Percentiles rank a stretch among this genome's conserved stretches.
Evolutionary conservation across 441 rosid species (phyloP).

Genomic region (Flueggea neowawraea): DNA sequence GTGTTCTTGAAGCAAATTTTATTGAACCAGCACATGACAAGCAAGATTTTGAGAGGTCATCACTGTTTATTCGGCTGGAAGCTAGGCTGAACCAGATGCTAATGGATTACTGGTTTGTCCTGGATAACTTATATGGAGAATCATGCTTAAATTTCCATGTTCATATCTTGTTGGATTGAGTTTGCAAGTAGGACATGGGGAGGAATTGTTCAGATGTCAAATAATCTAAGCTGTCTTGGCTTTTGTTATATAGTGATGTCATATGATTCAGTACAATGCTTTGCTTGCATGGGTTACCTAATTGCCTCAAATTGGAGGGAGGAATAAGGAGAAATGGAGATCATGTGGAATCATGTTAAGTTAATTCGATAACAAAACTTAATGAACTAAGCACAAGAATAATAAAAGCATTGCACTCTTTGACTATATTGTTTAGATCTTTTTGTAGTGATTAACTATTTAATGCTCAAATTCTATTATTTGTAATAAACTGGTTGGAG

Average conservation of each 20-base stretch:
- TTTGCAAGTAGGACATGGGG: background rate
- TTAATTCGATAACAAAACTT: too few relatives aligned
- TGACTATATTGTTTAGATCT: background rate
- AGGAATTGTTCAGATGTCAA: background rate
- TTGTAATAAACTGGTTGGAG: too few relatives aligned
- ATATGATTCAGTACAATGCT: background rate
- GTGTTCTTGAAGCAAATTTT: constrained; percentile 95
- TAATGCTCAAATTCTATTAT: background rate
- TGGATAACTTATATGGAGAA: background rate
- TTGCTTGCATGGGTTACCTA: background rate
- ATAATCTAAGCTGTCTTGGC: background rate
- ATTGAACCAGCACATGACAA: constrained; percentile 98
- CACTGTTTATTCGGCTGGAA: constrained; percentile 70
- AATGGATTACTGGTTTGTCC: constrained; percentile 72
- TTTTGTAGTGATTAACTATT: background rate
- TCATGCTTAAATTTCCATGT: background rate
- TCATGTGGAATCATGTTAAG: too few relatives aligned
- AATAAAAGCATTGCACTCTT: background rate
- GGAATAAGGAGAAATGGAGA: too few relatives aligned
- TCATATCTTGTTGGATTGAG: background rate
- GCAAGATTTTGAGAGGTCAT: constrained; percentile 98
- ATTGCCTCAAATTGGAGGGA: too few relatives aligned
- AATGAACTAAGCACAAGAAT: too few relatives aligned
- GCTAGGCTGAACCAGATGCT: constrained; percentile 59
- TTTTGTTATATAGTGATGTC: background rate